These are phyloP conservation scores for Quercus phellos DNA, from an alignment of 331 rosid species.

Conservation along the genomic window DNA sequence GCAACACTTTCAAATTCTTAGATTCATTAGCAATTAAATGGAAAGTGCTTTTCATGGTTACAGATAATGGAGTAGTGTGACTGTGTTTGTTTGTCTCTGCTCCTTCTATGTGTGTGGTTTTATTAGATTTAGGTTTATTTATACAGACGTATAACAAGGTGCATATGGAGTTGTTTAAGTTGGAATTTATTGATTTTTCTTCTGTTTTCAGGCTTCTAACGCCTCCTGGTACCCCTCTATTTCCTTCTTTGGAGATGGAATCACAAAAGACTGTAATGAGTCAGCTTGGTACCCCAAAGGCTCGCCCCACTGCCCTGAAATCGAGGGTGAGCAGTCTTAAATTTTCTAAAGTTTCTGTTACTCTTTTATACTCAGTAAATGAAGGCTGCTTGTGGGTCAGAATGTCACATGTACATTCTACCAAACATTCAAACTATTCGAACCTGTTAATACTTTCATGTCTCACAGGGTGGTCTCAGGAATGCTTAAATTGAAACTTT, in stretches of 20 bases:
- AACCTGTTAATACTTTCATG: neutral
- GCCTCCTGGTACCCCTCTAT: slow-evolving; percentile 96
- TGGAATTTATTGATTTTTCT: slow-evolving; percentile 23
- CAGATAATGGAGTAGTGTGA: neutral
- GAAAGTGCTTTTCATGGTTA: neutral
- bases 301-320: slow-evolving; percentile 65
- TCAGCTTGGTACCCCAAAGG: slow-evolving; percentile 62
- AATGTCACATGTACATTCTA: neutral
- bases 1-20: neutral
- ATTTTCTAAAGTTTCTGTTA: neutral
- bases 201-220: slow-evolving; percentile 77
- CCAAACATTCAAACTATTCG: neutral
- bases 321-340: slow-evolving; percentile 68
- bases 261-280: slow-evolving; percentile 63
- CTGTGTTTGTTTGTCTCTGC: neutral
- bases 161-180: slow-evolving; percentile 8
- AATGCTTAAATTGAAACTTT: neutral
- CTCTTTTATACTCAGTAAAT: neutral
- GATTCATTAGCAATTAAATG: neutral
- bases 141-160: neutral
- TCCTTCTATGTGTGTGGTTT: neutral
- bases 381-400: neutral
- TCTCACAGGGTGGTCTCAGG: neutral
- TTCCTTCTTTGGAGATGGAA: slow-evolving; percentile 93
- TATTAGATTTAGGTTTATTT: neutral